Conservation (phyloP, 768 basidiomycete genomes). For the Pholiota molesta region DNA sequence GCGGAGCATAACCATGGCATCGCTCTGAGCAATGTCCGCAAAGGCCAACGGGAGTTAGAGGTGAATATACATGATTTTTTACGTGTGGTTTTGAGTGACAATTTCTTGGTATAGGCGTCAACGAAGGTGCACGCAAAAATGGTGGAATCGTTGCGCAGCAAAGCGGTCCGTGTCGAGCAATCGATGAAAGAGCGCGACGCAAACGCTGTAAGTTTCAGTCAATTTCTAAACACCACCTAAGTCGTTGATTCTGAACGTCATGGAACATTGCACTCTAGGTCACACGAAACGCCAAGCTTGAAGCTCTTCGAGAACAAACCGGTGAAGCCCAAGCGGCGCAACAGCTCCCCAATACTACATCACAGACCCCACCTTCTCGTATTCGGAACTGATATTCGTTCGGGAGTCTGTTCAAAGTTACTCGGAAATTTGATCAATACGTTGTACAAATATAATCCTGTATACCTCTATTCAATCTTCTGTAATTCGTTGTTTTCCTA, state of each 20-base stretch:
- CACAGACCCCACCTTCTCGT: background rate
- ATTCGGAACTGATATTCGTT: background rate
- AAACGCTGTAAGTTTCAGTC: slow-evolving; percentile 17
- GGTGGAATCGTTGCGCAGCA: slow-evolving; percentile 8
- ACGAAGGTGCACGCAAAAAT: slow-evolving; percentile 7
- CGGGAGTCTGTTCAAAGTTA: no score
- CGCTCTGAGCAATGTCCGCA: slow-evolving; percentile 43
- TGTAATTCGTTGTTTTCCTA: no score
- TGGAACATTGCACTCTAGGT: background rate
- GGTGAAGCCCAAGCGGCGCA: background rate
- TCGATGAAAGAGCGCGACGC: slow-evolving; percentile 23
- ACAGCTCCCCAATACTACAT: background rate
- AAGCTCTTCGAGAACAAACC: slow-evolving; percentile 10
- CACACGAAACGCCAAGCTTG: slow-evolving; percentile 10
- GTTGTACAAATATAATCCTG: no score
- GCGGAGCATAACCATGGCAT: slow-evolving; percentile 56
- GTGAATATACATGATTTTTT: slow-evolving; percentile 25
- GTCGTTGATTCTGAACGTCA: background rate
- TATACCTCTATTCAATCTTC: no score
- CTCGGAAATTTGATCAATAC: no score
- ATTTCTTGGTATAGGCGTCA: background rate
- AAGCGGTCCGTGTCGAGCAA: slow-evolving; percentile 19
- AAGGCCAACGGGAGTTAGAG: slow-evolving; percentile 46
- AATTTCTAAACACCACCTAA: no score
- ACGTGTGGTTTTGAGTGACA: no score